Evolutionary conservation across 768 basidiomycete species (phyloP).

Genomic region (Suillus occidentalis): DNA sequence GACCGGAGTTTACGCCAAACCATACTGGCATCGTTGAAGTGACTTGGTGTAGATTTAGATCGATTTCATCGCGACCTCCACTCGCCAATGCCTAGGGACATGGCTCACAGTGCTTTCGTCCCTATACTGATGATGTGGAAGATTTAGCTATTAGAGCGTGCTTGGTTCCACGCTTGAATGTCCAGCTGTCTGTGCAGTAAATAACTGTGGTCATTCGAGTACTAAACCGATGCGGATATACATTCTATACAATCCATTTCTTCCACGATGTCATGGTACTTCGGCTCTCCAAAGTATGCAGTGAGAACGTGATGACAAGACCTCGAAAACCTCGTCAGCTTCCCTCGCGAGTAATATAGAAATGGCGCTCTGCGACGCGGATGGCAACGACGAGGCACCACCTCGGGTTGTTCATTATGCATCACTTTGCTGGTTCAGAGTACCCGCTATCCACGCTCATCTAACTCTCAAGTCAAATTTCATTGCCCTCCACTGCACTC

Average conservation of each 20-base stretch:
- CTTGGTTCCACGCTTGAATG: conserved; percentile 80
- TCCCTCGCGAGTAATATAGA: no score
- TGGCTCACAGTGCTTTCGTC: conserved; percentile 72
- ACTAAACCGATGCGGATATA: conserved; percentile 61
- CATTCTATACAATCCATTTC: background rate
- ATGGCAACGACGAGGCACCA: no score
- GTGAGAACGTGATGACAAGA: no score
- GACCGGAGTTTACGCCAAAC: background rate
- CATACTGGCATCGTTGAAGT: background rate
- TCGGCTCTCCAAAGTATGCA: no score
- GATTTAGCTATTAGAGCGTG: conserved; percentile 37
- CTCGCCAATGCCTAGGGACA: conserved; percentile 78
- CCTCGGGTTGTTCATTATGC: no score
- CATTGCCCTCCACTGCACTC: no score
- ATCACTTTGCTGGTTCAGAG: no score
- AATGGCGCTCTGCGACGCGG: no score
- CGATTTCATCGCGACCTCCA: conserved; percentile 37
- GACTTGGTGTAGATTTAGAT: background rate
- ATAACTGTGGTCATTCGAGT: conserved; percentile 65
- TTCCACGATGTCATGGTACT: background rate
- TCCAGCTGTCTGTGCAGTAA: conserved; percentile 43
- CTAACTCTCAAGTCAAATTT: no score
- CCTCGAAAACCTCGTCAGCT: no score
- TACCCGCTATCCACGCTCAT: no score
- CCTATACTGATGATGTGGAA: conserved; percentile 76